phyloP scores from a whole-genome alignment of 371 early-diverging fungal species.

The Conidiobolus incongruus region DNA sequence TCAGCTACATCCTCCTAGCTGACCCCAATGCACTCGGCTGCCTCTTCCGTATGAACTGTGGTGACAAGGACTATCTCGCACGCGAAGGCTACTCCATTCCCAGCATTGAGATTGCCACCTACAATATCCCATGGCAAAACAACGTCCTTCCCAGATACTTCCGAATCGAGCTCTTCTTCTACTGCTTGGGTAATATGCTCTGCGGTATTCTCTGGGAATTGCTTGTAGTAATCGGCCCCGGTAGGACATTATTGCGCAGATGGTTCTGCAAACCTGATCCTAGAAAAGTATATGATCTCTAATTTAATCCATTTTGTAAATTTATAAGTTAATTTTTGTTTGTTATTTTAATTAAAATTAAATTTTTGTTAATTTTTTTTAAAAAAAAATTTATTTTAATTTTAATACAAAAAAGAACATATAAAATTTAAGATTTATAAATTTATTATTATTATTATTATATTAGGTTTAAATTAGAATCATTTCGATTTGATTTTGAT shows the following conservation, averaged over 20 bases:
- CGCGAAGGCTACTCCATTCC: constrained; percentile 17
- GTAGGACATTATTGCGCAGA: constrained; percentile 3
- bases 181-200: constrained; percentile 12
- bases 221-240: constrained; percentile 15
- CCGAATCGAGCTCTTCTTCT: constrained; percentile 26
- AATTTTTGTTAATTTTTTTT: too few species aligned
- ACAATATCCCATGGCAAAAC: constrained; percentile 33
- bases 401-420: too few species aligned
- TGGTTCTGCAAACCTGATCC: too few species aligned
- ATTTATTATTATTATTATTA: too few species aligned
- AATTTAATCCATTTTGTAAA: too few species aligned
- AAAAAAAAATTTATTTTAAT: too few species aligned
- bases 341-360: too few species aligned
- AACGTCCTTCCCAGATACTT: constrained; percentile 35
- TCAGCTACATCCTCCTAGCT: constrained; percentile 27
- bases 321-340: too few species aligned
- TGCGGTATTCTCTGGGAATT: constrained; percentile 10
- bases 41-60: constrained; percentile 46
- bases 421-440: too few species aligned
- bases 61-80: constrained; percentile 19
- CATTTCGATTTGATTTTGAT: too few species aligned
- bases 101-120: constrained; percentile 19
- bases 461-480: too few species aligned
- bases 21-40: constrained; percentile 47
- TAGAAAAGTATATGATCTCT: too few species aligned